phyloP scores from a whole-genome alignment of 768 basidiomycete species.

The Mycena latifolia region DNA sequence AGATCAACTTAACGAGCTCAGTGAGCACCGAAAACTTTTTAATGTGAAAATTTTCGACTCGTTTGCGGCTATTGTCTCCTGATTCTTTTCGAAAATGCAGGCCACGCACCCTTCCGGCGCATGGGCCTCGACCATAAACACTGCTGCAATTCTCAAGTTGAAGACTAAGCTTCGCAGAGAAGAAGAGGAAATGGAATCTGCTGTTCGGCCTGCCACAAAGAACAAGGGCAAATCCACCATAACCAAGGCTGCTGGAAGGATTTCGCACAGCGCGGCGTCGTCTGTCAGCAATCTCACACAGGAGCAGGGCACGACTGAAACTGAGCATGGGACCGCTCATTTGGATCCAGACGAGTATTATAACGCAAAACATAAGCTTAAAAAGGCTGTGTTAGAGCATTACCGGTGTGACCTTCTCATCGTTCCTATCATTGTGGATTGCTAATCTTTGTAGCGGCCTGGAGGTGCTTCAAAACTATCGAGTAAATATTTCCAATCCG shows the following conservation, averaged over 20 bases:
- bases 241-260: not conserved
- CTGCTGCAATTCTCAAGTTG: constrained; percentile 19
- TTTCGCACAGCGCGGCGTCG: constrained; percentile 3
- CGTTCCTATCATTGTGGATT: not conserved
- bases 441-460: constrained; percentile 64
- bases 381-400: constrained; percentile 85
- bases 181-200: constrained; percentile 1
- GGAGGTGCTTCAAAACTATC: constrained; percentile 90
- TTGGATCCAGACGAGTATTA: constrained; percentile 84
- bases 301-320: not conserved
- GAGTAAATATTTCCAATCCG: constrained; percentile 59
- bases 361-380: constrained; percentile 86
- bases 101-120: constrained; percentile 23
- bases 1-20: constrained; percentile 81
- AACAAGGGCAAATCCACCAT: constrained; percentile 22
- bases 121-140: constrained; percentile 15
- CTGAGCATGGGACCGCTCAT: constrained; percentile 30
- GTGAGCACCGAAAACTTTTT: constrained; percentile 72
- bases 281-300: not conserved
- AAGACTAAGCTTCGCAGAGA: constrained; percentile 25
- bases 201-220: constrained; percentile 5
- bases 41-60: constrained; percentile 55
- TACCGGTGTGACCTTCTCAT: constrained; percentile 68
- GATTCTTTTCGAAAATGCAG: constrained; percentile 4
- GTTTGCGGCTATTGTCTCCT: not conserved